A percentile compares a stretch with the other conserved stretches of the same genome.
phyloP scores from a whole-genome alignment of 2,329 filamentous ascomycete genomes.

The Monosporascus sp. region DNA sequence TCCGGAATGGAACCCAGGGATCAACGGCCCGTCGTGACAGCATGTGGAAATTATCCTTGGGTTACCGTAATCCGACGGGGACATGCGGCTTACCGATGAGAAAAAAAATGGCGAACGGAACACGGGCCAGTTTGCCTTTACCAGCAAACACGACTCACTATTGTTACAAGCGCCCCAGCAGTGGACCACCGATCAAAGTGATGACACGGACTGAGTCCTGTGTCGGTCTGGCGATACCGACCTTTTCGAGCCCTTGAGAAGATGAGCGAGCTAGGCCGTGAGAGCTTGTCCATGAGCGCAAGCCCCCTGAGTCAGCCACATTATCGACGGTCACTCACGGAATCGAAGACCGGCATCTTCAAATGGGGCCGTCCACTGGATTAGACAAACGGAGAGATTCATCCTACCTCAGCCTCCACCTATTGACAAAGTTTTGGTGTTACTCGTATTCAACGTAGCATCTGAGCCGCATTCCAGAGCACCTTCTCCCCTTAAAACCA shows the following conservation, averaged over 20 bases:
- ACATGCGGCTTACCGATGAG: constrained; percentile 10
- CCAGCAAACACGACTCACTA: neutral
- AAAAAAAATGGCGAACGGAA: constrained; percentile 7
- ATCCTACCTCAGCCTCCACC: neutral
- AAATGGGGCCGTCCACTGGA: neutral
- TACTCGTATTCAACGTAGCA: neutral
- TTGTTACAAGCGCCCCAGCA: neutral
- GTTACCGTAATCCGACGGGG: constrained; percentile 1
- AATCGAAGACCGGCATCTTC: neutral
- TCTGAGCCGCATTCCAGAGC: neutral
- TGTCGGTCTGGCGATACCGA: neutral
- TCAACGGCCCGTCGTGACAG: neutral
- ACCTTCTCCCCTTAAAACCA: neutral
- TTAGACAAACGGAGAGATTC: neutral
- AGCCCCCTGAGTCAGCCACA: neutral
- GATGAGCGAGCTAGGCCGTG: neutral
- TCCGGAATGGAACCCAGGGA: neutral
- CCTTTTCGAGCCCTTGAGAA: neutral
- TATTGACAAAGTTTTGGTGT: neutral
- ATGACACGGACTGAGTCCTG: neutral
- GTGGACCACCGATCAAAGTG: neutral
- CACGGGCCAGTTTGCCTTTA: constrained; percentile 1
- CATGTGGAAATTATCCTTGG: constrained; percentile 9
- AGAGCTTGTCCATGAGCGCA: neutral
- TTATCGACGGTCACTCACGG: neutral